These are phyloP conservation scores for Taiozyma sp. DNA, from an alignment of 1,139 yeast species.

Conservation along the genomic window DNA sequence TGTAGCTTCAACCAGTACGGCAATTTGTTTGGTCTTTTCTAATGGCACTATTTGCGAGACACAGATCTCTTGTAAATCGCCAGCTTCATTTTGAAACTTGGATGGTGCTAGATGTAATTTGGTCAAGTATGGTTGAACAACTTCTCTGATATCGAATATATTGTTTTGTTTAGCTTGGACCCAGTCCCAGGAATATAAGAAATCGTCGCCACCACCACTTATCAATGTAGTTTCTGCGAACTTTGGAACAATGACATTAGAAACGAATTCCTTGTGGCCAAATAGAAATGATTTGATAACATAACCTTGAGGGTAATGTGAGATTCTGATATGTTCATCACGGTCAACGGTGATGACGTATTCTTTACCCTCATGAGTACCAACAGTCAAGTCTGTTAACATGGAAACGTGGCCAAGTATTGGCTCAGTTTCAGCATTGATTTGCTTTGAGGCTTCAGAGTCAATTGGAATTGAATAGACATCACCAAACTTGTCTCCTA, in stretches of 20 bases:
- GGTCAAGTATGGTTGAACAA: constrained; percentile 45
- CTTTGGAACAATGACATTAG: constrained; percentile 51
- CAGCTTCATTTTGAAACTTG: constrained; percentile 54
- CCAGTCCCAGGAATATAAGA: constrained; percentile 81
- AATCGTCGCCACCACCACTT: constrained; percentile 91
- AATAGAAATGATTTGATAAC: constrained; percentile 80
- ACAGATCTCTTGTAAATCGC: constrained; percentile 46
- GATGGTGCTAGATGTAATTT: constrained; percentile 65
- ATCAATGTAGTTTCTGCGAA: constrained; percentile 48
- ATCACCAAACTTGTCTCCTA: constrained; percentile 98
- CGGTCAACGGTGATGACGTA: constrained; percentile 81
- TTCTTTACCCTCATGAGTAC: constrained; percentile 37
- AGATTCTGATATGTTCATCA: constrained; percentile 93
- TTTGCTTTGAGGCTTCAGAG: constrained; percentile 17
- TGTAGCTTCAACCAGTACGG: constrained; percentile 55
- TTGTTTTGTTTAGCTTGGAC: constrained; percentile 39
- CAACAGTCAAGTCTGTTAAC: constrained; percentile 70
- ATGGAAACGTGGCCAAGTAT: constrained; percentile 94
- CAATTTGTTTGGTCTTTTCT: constrained; percentile 28
- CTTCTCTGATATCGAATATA: constrained; percentile 44
- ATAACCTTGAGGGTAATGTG: constrained; percentile 74
- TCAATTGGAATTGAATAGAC: constrained; percentile 58
- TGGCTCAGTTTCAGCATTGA: constrained; percentile 41
- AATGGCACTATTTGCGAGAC: constrained; percentile 43
- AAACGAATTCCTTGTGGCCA: constrained; percentile 83